Evolutionary conservation across 805 yeast genomes (phyloP).

Genomic region (Pichia phayaonensis): DNA sequence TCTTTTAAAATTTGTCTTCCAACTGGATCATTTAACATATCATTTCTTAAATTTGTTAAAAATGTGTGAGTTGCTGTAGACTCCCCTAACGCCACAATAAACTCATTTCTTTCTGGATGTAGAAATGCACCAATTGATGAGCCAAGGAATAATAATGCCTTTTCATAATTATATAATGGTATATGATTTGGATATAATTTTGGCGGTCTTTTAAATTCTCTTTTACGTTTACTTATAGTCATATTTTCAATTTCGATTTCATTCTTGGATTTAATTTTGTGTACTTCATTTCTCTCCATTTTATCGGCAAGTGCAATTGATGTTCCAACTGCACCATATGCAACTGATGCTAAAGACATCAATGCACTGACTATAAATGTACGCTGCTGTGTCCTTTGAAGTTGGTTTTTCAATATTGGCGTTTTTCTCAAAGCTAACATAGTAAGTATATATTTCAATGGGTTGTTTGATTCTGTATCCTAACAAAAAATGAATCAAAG

Average conservation of each 20-base stretch:
- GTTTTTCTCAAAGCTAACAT: background rate
- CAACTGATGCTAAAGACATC: slow-evolving; percentile 12
- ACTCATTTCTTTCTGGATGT: slow-evolving; percentile 69
- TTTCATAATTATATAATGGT: slow-evolving; percentile 60
- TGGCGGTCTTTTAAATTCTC: slow-evolving; percentile 30
- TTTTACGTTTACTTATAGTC: slow-evolving; percentile 2
- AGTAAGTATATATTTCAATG: background rate
- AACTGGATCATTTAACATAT: slow-evolving; percentile 66
- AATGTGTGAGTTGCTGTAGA: slow-evolving; percentile 73
- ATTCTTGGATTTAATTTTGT: slow-evolving; percentile 26
- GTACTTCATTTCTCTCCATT: slow-evolving; percentile 46
- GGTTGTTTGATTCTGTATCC: background rate
- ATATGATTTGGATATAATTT: slow-evolving; percentile 70
- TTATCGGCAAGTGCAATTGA: slow-evolving; percentile 50
- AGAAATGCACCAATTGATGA: slow-evolving; percentile 72
- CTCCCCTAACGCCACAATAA: slow-evolving; percentile 82
- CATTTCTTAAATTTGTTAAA: slow-evolving; percentile 50
- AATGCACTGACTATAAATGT: slow-evolving; percentile 10
- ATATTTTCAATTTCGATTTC: slow-evolving; percentile 21
- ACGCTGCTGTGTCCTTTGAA: slow-evolving; percentile 1
- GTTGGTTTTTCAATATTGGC: background rate
- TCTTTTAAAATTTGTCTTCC: slow-evolving; percentile 78
- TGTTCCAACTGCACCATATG: slow-evolving; percentile 23
- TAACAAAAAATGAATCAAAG: background rate
- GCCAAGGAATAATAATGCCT: slow-evolving; percentile 53